These are phyloP conservation scores for Ambispora gerdemannii DNA, from an alignment of 192 early-diverging fungal genomes.

Conservation along the genomic window DNA sequence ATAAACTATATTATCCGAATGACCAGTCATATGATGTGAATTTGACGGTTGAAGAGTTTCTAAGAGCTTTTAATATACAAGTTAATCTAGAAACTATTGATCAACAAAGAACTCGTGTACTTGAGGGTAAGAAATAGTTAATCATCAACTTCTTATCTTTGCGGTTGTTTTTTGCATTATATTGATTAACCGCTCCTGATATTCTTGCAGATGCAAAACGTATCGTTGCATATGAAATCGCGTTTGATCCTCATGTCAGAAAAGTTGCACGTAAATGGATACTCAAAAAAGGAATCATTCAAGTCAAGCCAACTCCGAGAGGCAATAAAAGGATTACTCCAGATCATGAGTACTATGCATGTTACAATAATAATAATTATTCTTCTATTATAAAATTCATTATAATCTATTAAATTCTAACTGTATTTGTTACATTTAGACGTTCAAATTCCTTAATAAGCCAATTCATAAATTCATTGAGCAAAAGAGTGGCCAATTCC, in stretches of 20 bases:
- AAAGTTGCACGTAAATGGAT: conserved; percentile 72
- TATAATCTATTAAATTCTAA: neutral
- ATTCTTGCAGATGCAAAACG: conserved; percentile 53
- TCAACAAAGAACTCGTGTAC: too few relatives aligned
- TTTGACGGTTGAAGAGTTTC: too few relatives aligned
- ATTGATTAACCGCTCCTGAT: too few relatives aligned
- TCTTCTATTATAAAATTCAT: conserved; percentile 31
- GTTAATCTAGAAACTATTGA: too few relatives aligned
- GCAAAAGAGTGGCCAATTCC: conserved; percentile 71
- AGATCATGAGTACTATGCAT: conserved; percentile 62
- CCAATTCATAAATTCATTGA: conserved; percentile 74
- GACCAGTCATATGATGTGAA: too few relatives aligned
- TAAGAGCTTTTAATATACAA: too few relatives aligned
- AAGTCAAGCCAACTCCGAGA: conserved; percentile 76
- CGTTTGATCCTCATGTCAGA: conserved; percentile 75
- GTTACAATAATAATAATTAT: too few relatives aligned
- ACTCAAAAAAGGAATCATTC: conserved; percentile 63
- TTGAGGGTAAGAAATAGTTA: too few relatives aligned
- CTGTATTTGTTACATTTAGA: conserved; percentile 36
- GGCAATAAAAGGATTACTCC: conserved; percentile 74
- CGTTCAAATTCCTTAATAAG: conserved; percentile 81
- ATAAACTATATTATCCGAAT: too few relatives aligned
- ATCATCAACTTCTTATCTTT: too few relatives aligned
- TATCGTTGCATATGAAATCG: conserved; percentile 74
- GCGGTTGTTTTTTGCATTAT: too few relatives aligned